A percentile compares a stretch with the other conserved stretches of the same genome.
Evolutionary conservation across 176 grass and related monocot species (phyloP).

Genomic region (Musa beccarii): DNA sequence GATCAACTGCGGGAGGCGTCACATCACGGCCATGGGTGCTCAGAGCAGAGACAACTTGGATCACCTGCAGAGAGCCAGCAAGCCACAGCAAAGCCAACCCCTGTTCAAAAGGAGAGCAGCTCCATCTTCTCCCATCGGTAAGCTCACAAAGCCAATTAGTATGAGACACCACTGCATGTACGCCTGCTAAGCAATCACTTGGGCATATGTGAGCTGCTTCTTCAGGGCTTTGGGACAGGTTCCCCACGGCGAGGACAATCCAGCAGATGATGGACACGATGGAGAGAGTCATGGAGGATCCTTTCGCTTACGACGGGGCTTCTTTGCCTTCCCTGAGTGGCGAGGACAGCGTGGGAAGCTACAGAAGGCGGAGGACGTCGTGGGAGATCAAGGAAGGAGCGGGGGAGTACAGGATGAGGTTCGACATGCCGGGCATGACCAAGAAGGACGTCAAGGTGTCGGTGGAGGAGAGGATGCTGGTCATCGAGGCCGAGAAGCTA

Average conservation of each 20-base stretch:
- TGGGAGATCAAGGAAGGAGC: slow-evolving; percentile 51
- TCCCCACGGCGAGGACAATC: slow-evolving; percentile 40
- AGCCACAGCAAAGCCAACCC: slow-evolving; percentile 11
- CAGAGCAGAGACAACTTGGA: slow-evolving; percentile 30
- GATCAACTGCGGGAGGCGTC: not conserved
- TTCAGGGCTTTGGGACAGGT: slow-evolving; percentile 50
- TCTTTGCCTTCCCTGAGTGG: not conserved
- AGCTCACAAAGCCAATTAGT: not conserved
- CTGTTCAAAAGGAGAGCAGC: slow-evolving; percentile 15
- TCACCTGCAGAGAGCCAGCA: slow-evolving; percentile 31
- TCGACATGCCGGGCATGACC: slow-evolving; percentile 50
- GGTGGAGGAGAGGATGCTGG: slow-evolving; percentile 37
- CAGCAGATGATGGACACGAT: slow-evolving; percentile 56
- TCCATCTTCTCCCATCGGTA: slow-evolving; percentile 31
- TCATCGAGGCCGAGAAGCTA: slow-evolving; percentile 36
- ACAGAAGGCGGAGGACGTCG: slow-evolving; percentile 33
- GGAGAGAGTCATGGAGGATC: slow-evolving; percentile 39
- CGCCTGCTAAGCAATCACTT: not conserved
- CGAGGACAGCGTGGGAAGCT: not conserved
- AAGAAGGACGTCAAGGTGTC: slow-evolving; percentile 34
- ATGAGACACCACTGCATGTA: not conserved
- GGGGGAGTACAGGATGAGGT: slow-evolving; percentile 39
- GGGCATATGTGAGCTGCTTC: not conserved
- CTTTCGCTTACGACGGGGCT: slow-evolving; percentile 10
- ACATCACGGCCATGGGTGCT: slow-evolving; percentile 9